A percentile compares a stretch with the other conserved stretches of the same genome.
Conservation (phyloP, 305 asterid genomes). For the Solanum aculeatissimum region DNA sequence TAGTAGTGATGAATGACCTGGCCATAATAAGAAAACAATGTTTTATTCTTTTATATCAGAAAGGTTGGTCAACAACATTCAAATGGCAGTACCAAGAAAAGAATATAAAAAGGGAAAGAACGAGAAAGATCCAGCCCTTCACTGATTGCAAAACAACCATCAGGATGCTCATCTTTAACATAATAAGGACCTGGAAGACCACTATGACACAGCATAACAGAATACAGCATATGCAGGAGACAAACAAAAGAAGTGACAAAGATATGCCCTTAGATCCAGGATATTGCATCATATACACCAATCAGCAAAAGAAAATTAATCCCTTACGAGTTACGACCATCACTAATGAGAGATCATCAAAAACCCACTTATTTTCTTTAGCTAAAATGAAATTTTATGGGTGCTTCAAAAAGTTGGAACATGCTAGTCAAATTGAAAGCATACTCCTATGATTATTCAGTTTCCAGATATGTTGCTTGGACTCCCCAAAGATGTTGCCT, state of each 20-base stretch:
- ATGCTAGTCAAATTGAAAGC: neutral
- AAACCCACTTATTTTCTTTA: neutral
- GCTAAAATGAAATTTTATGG: neutral
- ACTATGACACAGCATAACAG: neutral
- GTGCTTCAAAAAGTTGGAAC: neutral
- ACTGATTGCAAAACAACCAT: neutral
- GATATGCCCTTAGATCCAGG: neutral
- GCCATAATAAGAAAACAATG: neutral
- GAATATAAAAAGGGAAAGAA: neutral
- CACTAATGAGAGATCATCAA: neutral
- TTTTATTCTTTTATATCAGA: neutral
- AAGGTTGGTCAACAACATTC: neutral
- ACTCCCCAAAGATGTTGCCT: too few relatives aligned
- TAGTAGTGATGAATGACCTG: neutral
- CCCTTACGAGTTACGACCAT: neutral
- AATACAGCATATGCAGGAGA: neutral
- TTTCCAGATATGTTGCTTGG: neutral
- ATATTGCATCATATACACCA: neutral
- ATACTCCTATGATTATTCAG: neutral
- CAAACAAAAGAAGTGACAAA: neutral
- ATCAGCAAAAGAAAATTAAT: neutral
- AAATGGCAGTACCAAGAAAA: neutral
- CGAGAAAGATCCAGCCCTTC: neutral
- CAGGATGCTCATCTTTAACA: neutral
- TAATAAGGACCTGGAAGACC: neutral